phyloP scores from a whole-genome alignment of 2,329 filamentous ascomycete species.

The Coniochaeta sp. region DNA sequence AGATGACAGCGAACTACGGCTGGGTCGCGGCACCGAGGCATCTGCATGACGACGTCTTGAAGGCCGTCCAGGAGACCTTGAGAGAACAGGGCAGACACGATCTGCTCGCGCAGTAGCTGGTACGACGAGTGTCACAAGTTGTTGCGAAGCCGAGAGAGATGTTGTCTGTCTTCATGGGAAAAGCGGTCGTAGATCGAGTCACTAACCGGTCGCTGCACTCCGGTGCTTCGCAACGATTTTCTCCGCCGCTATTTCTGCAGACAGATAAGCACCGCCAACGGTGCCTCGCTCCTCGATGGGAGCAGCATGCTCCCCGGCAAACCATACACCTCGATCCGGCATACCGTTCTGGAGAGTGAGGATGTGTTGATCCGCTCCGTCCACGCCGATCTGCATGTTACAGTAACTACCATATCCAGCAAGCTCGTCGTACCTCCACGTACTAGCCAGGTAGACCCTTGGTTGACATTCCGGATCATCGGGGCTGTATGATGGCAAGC shows the following conservation, averaged over 20 bases:
- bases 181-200: background rate
- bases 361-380: conserved; percentile 48
- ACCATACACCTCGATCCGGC: conserved; percentile 49
- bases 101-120: conserved; percentile 12
- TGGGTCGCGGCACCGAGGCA: conserved; percentile 44
- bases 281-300: conserved; percentile 59
- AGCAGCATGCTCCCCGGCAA: conserved; percentile 62
- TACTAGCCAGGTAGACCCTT: background rate
- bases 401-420: background rate
- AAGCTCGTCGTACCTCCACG: background rate
- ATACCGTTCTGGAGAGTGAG: conserved; percentile 34
- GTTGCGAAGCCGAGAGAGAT: background rate
- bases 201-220: background rate
- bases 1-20: conserved; percentile 43
- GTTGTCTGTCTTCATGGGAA: background rate
- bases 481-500: background rate
- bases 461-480: background rate
- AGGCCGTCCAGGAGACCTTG: conserved; percentile 24
- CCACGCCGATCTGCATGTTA: conserved; percentile 27
- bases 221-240: conserved; percentile 3
- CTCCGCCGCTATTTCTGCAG: conserved; percentile 35
- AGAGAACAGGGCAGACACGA: conserved; percentile 23
- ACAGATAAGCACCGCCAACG: conserved; percentile 58
- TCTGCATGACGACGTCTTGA: conserved; percentile 35
- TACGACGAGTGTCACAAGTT: background rate